Conservation (phyloP, 169 alveolate genomes). For the Cryptosporidium viatorum region DNA sequence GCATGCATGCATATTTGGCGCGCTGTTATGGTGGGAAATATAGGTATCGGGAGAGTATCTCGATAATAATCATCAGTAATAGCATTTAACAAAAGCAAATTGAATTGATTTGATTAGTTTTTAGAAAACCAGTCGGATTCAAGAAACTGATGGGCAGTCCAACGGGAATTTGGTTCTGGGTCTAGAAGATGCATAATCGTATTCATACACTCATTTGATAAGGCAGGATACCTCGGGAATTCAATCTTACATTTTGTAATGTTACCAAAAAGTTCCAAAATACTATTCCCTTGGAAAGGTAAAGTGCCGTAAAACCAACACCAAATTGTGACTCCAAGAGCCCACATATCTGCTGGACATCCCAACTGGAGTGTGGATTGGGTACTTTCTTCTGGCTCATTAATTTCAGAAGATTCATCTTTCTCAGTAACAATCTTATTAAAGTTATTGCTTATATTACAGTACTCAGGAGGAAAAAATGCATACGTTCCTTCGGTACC, state of each 20-base stretch:
- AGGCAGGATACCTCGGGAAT: conserved; percentile 66
- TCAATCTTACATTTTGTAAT: conserved; percentile 67
- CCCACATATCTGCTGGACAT: conserved; percentile 87
- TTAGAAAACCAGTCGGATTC: conserved; percentile 26
- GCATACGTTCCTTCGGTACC: conserved; percentile 83
- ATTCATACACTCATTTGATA: conserved; percentile 10
- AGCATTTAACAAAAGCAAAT: too few relatives aligned
- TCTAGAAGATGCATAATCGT: conserved; percentile 12
- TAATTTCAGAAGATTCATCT: conserved; percentile 57
- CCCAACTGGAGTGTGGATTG: conserved; percentile 78
- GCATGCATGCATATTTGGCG: neutral
- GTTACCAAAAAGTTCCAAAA: conserved; percentile 77
- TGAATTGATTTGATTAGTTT: neutral
- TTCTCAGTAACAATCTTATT: conserved; percentile 78
- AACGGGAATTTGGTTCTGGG: conserved; percentile 52
- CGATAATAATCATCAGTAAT: neutral
- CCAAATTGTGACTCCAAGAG: conserved; percentile 84
- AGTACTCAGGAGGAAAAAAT: conserved; percentile 87
- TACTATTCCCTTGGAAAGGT: conserved; percentile 79
- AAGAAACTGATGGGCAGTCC: conserved; percentile 62
- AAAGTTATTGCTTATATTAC: conserved; percentile 62
- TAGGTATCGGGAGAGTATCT: neutral
- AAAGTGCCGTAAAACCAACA: conserved; percentile 79
- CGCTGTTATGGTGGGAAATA: too few relatives aligned
- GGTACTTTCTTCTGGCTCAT: conserved; percentile 18